These are phyloP conservation scores for Dioscorea cayenensis DNA, from an alignment of 116 monocot species.

Conservation along the genomic window DNA sequence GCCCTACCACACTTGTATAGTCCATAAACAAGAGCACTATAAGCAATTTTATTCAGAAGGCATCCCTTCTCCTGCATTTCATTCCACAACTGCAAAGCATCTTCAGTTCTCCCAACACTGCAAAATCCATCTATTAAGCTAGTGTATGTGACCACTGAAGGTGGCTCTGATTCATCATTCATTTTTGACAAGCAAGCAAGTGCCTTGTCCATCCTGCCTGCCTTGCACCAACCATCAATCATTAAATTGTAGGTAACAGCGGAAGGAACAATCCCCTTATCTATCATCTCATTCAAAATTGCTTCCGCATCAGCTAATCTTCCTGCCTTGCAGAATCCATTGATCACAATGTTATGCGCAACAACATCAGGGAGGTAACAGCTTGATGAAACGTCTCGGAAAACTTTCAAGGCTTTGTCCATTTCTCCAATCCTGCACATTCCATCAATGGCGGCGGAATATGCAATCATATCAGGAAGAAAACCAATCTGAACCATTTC, in stretches of 20 bases:
- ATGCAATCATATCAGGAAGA: constrained; percentile 66
- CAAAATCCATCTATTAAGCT: constrained; percentile 74
- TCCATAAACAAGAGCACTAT: constrained; percentile 59
- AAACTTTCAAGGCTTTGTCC: constrained; percentile 50
- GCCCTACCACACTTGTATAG: constrained; percentile 57
- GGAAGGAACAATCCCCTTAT: constrained; percentile 60
- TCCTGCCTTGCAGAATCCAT: constrained; percentile 73
- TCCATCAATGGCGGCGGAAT: constrained; percentile 62
- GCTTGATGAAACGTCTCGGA: constrained; percentile 34
- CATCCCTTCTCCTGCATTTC: constrained; percentile 64
- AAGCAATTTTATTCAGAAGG: constrained; percentile 48
- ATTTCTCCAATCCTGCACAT: constrained; percentile 42
- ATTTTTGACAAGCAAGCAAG: constrained; percentile 43
- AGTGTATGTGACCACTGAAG: constrained; percentile 52
- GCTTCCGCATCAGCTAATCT: constrained; percentile 42
- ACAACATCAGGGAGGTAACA: constrained; percentile 72
- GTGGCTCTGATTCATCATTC: constrained; percentile 30
- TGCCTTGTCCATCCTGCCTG: constrained; percentile 35
- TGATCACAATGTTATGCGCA: constrained; percentile 73
- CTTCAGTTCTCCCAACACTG: constrained; percentile 38
- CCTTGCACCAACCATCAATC: constrained; percentile 76
- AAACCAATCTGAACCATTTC: constrained; percentile 59
- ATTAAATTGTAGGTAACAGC: constrained; percentile 69
- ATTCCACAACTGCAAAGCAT: constrained; percentile 47
- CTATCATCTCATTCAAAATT: constrained; percentile 57